Percentiles rank a stretch among this genome's conserved stretches.
Conservation (phyloP, 768 basidiomycete genomes). For the Boletales sp. region DNA sequence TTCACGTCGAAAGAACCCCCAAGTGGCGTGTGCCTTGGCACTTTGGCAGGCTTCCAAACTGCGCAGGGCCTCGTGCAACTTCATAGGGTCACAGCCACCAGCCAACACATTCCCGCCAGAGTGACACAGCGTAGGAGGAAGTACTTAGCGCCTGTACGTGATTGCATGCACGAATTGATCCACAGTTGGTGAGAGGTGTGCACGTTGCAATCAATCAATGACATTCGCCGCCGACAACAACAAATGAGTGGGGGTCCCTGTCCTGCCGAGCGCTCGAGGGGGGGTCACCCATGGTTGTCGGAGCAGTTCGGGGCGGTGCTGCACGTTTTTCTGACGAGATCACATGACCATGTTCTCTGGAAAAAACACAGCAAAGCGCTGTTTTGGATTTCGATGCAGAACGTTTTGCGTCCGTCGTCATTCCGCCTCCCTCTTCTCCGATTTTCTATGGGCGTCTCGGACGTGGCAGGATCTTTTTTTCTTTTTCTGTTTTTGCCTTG, state of each 20-base stretch:
- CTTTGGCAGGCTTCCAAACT: conserved; percentile 18
- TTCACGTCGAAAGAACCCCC: neutral
- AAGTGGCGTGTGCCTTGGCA: conserved; percentile 13
- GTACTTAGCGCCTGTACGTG: conserved; percentile 18
- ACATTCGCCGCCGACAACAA: no score
- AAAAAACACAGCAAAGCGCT: conserved; percentile 25
- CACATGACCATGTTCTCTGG: conserved; percentile 3
- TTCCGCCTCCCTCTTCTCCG: neutral
- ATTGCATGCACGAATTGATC: neutral
- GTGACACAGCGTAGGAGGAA: neutral
- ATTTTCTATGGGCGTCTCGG: conserved; percentile 9
- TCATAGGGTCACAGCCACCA: conserved; percentile 26
- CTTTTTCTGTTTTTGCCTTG: no score
- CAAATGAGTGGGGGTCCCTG: no score
- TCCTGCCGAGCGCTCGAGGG: conserved; percentile 10
- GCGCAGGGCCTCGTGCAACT: conserved; percentile 12
- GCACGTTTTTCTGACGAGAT: neutral
- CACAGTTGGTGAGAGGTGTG: no score
- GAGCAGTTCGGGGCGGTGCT: conserved; percentile 5
- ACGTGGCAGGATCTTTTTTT: no score
- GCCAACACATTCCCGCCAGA: no score
- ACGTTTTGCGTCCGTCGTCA: neutral
- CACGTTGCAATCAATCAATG: no score
- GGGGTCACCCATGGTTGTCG: conserved; percentile 15
- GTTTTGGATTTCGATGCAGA: conserved; percentile 9